Evolutionary conservation across 768 basidiomycete species (phyloP), one percentile per base, ranked within the genome.

Genomic region (Hericium alpestre): DNA sequence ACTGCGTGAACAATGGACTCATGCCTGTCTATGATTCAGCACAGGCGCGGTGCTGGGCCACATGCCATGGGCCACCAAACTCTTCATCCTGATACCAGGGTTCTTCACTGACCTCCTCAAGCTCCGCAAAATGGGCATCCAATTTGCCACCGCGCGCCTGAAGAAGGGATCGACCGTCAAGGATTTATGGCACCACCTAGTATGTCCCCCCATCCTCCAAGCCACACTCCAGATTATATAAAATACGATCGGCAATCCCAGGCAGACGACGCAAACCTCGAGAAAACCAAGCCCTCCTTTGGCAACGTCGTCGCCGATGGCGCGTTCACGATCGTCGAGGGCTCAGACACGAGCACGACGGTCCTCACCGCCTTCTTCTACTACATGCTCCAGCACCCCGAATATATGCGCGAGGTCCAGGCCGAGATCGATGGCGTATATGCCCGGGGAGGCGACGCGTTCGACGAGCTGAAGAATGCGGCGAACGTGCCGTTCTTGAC

Each of bases 31-130:
- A 52, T 41, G 50, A 38, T 56, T 51, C 52, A 78, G 75, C 54
- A 68, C 70, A 56, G 73, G 74, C 3, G 66, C 78, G 8, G 66
- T 78, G 57, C 69, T 79, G 68, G 71, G 71, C 15, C 74, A 77
- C 49, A 64, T 78, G 2, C 78, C 78, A 12, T 80, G 78, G 79
- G 8, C 27, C 7, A 15, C 39, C 27, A 11, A 15, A 11, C 11
- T 41, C 53, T 16, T 54, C 38, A 16, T 10, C 15, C 40, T 11
- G 20, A 15, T 54, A 20, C 38, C 40, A 4, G 53, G 53, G 10
- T 18, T 13, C 16, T 23, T 11, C 22, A 7, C 18, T 1, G 12
- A 20, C 8, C 18, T 55, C 18, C n/a, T 22, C n/a, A 25, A 15
- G 11, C 27, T 48, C 43, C 54, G 46, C 37, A 25, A 12, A 23